phyloP scores from a whole-genome alignment of 108 stramenopile species.

The Cylindrotheca closterium region DNA sequence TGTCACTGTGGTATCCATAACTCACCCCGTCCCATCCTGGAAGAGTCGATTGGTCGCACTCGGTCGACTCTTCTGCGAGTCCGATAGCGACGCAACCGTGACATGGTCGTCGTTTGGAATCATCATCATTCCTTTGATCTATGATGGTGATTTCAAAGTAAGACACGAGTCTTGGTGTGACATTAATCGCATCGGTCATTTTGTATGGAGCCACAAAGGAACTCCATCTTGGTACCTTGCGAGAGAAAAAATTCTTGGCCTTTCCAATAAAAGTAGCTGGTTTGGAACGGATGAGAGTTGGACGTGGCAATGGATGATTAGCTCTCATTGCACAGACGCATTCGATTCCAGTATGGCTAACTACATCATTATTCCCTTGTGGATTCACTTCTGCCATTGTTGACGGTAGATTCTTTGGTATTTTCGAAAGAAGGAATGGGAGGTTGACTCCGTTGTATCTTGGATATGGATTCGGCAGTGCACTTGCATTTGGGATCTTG shows the following conservation, averaged over 20 bases:
- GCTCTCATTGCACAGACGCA: not conserved
- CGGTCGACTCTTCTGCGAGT: not conserved
- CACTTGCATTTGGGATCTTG: no score
- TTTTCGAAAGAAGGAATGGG: not conserved
- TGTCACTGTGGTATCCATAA: not conserved
- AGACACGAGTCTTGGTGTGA: conserved; percentile 1
- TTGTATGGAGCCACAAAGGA: conserved; percentile 2
- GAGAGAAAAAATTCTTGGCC: not conserved
- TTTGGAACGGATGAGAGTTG: no score
- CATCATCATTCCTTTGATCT: not conserved
- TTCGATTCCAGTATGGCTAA: not conserved
- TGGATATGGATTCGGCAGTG: no score
- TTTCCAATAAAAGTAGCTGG: no score
- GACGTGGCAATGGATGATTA: not conserved
- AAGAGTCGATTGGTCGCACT: not conserved
- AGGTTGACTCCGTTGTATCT: not conserved
- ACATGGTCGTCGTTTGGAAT: not conserved
- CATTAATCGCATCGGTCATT: not conserved
- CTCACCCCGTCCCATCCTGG: not conserved
- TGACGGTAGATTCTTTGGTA: not conserved
- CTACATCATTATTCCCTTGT: not conserved
- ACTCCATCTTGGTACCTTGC: not conserved
- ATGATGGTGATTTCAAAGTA: not conserved
- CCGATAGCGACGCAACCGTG: conserved; percentile 6
- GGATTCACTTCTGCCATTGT: not conserved